Percentiles rank a stretch among this genome's conserved stretches.
Conservation (phyloP, 2,329 filamentous ascomycete genomes). For the Ceratocystis albifundus region DNA sequence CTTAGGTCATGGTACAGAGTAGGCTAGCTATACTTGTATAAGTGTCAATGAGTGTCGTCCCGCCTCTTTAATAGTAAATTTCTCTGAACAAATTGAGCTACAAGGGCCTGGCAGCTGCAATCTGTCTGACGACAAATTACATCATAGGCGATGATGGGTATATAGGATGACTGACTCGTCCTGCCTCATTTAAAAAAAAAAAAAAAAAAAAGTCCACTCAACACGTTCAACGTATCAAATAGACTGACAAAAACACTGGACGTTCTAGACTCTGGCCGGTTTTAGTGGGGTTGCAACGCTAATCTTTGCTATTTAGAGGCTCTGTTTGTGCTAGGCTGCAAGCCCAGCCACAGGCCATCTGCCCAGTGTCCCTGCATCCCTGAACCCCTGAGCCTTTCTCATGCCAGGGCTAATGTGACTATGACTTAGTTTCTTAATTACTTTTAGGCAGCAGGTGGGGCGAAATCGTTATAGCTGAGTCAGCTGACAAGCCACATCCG, state of each 20-base stretch:
- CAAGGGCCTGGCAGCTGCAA: not conserved
- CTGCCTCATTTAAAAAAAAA: not conserved
- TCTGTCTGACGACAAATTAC: not conserved
- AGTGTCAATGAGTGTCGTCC: not conserved
- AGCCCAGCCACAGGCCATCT: not conserved
- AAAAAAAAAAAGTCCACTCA: not conserved
- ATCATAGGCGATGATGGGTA: not conserved
- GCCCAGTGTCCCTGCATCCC: not conserved
- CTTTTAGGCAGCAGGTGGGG: conserved; percentile 8
- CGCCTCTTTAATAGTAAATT: too few relatives aligned
- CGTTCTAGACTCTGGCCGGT: conserved; percentile 1
- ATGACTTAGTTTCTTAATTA: not conserved
- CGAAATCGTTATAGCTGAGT: not conserved
- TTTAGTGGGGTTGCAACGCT: not conserved
- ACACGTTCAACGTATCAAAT: not conserved
- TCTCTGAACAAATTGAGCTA: too few relatives aligned
- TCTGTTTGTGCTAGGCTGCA: not conserved
- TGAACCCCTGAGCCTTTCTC: conserved; percentile 3
- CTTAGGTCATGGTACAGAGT: not conserved
- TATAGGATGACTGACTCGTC: not conserved
- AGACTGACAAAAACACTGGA: too few relatives aligned
- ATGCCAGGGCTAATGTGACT: conserved; percentile 1
- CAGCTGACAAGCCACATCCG: not conserved
- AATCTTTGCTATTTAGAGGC: not conserved
- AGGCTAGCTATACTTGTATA: not conserved